These are phyloP conservation scores for Eucalyptus camaldulensis DNA, from an alignment of 345 rosid genomes.

Conservation along the genomic window DNA sequence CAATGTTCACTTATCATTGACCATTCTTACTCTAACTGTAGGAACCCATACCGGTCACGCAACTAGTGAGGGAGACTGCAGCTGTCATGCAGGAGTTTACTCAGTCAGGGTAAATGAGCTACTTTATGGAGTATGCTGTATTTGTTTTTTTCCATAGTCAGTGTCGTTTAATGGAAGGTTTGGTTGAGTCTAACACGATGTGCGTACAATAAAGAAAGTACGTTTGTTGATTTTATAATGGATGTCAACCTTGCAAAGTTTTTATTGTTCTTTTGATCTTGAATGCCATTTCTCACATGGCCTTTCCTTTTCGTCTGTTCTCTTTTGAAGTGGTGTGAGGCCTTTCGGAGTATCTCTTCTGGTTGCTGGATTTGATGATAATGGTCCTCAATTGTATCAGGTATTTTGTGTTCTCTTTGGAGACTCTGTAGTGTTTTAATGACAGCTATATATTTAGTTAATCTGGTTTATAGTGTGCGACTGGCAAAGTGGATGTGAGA, in stretches of 20 bases:
- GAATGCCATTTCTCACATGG: not conserved
- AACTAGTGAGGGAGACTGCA: constrained; percentile 94
- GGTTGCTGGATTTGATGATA: constrained; percentile 91
- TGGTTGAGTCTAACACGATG: not conserved
- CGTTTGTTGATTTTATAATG: not conserved
- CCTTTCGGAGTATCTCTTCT: constrained; percentile 93
- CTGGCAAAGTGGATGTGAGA: not conserved
- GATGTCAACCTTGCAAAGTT: not conserved
- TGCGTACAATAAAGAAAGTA: not conserved
- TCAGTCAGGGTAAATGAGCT: constrained; percentile 65
- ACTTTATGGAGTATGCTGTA: not conserved
- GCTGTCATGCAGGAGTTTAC: constrained; percentile 99
- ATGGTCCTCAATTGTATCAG: constrained; percentile 93
- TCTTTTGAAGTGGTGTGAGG: constrained; percentile 65
- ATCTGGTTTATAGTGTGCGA: not conserved
- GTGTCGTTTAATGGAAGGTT: not conserved
- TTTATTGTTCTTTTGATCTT: not conserved
- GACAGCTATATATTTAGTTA: not conserved
- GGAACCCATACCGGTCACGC: constrained; percentile 99
- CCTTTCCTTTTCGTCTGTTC: not conserved
- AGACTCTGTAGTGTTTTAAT: not conserved
- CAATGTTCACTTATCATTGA: not conserved
- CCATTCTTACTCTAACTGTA: not conserved
- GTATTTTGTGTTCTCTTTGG: constrained; percentile 5
- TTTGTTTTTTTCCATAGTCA: not conserved